phyloP scores from a whole-genome alignment of 108 stramenopile species.

The Seminavis robusta region DNA sequence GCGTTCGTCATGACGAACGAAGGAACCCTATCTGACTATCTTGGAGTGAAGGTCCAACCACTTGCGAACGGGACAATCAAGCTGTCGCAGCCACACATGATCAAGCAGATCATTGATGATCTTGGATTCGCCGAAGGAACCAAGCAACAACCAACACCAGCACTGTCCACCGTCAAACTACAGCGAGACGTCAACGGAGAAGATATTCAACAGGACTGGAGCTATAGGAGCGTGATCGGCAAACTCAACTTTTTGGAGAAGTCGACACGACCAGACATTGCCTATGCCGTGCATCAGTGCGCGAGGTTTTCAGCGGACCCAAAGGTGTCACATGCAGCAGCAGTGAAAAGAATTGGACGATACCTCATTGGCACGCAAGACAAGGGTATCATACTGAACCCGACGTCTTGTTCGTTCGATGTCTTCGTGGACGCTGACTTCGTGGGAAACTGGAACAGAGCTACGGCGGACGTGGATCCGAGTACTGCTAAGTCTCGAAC shows the following conservation, averaged over 20 bases:
- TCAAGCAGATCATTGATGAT: slow-evolving; percentile 16
- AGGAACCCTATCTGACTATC: slow-evolving; percentile 43
- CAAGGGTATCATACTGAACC: slow-evolving; percentile 18
- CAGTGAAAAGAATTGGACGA: slow-evolving; percentile 11
- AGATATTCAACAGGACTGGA: slow-evolving; percentile 17
- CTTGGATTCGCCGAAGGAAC: slow-evolving; percentile 2
- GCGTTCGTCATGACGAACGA: slow-evolving; percentile 27
- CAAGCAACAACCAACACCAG: slow-evolving; percentile 5
- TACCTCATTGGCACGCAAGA: slow-evolving; percentile 20
- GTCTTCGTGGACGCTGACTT: slow-evolving; percentile 35
- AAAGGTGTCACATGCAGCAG: slow-evolving; percentile 18
- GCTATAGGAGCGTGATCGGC: slow-evolving; percentile 19
- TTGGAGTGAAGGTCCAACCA: slow-evolving; percentile 31
- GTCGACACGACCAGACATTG: slow-evolving; percentile 15
- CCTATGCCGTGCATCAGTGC: slow-evolving; percentile 22
- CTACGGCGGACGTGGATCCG: neutral
- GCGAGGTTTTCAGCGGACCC: slow-evolving; percentile 24
- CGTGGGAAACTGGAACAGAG: slow-evolving; percentile 2
- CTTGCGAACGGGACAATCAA: slow-evolving; percentile 7
- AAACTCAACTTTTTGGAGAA: slow-evolving; percentile 35
- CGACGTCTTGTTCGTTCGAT: slow-evolving; percentile 19
- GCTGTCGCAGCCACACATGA: slow-evolving; percentile 27
- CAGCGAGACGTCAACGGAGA: slow-evolving; percentile 9
- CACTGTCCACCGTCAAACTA: slow-evolving; percentile 2
- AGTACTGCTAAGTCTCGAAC: slow-evolving; percentile 7